A percentile compares a stretch with the other conserved stretches of the same genome.
These are phyloP conservation scores for Chrysosporium queenslandicum DNA, from an alignment of 2,329 filamentous ascomycete species.

Conservation along the genomic window DNA sequence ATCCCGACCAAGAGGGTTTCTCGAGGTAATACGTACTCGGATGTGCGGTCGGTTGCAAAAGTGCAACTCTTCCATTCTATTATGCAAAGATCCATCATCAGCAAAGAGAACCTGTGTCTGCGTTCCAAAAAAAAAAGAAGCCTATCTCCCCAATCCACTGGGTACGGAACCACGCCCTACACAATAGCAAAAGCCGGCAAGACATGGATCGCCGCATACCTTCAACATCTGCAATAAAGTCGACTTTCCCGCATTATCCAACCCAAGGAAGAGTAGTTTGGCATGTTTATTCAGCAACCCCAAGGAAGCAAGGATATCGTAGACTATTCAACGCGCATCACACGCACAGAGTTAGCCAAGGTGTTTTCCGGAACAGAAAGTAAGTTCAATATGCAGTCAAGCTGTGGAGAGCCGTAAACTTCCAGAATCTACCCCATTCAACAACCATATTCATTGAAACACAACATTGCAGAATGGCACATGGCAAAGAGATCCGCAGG, in stretches of 20 bases:
- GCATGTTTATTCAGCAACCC: conserved; percentile 92
- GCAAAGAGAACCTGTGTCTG: no score
- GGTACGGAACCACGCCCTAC: background rate
- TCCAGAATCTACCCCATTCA: background rate
- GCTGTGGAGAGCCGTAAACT: background rate
- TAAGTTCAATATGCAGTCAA: background rate
- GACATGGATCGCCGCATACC: conserved; percentile 43
- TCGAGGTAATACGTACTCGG: conserved; percentile 55
- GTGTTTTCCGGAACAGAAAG: background rate
- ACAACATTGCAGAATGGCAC: background rate
- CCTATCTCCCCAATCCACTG: background rate
- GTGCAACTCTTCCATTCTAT: conserved; percentile 84
- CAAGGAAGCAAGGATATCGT: conserved; percentile 77
- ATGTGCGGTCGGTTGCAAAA: conserved; percentile 82
- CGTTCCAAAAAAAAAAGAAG: no score
- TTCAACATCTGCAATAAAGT: conserved; percentile 92
- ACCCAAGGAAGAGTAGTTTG: conserved; percentile 84
- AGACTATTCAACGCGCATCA: conserved; percentile 49
- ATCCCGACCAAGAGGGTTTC: background rate
- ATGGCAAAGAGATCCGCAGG: conserved; percentile 8
- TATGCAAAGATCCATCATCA: conserved; percentile 15
- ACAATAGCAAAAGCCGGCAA: background rate
- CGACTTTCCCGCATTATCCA: conserved; percentile 92
- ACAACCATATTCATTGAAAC: background rate
- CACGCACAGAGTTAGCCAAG: background rate